phyloP scores from a whole-genome alignment of 352 stramenopile genomes.

The Blastocystis sp. region DNA sequence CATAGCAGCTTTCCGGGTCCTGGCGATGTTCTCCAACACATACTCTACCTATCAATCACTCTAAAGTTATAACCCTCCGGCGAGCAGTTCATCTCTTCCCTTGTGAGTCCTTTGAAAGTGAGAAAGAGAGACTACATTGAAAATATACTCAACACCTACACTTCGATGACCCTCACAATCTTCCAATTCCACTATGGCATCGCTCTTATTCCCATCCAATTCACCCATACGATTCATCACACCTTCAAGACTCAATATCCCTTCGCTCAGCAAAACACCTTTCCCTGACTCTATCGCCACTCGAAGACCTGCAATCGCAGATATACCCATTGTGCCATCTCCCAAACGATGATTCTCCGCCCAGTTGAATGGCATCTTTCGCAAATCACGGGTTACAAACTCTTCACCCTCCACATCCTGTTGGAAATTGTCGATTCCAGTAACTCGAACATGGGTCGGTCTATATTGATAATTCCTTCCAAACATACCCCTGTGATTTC shows the following conservation, averaged over 20 bases:
- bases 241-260: neutral
- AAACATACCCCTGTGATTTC: neutral
- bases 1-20: neutral
- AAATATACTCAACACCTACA: neutral
- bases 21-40: conserved; percentile 24
- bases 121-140: neutral
- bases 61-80: neutral
- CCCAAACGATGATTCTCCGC: conserved; percentile 1
- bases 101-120: neutral
- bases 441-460: neutral
- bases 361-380: neutral
- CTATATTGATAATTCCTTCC: neutral
- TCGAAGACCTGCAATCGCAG: neutral
- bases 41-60: neutral
- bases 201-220: neutral
- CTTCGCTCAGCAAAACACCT: neutral
- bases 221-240: neutral
- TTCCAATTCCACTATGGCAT: neutral
- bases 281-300: neutral
- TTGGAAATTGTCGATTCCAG: neutral
- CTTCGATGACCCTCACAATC: neutral
- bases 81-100: neutral
- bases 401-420: neutral
- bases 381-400: neutral
- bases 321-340: neutral